Conservation (phyloP, 73 alveolate species). For the Symbiodinium natans region DNA sequence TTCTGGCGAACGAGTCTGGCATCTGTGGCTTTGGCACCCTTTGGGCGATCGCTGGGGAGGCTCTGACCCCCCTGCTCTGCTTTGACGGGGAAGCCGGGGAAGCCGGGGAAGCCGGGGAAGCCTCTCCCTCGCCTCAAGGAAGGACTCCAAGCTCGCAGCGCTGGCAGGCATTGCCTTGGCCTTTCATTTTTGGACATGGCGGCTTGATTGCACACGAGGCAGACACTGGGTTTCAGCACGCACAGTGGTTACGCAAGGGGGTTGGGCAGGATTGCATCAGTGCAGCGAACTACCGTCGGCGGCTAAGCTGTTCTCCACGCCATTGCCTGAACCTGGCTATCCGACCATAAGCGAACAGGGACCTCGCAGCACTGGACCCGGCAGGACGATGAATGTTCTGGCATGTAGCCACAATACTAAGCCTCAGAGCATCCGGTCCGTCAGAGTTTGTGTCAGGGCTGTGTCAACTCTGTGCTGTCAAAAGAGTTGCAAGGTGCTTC, state of each 20-base stretch:
- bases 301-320: too few relatives aligned
- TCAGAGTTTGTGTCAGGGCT: too few relatives aligned
- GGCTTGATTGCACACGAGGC: not conserved
- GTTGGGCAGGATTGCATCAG: not conserved
- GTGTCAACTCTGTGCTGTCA: too few relatives aligned
- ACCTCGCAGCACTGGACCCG: too few relatives aligned
- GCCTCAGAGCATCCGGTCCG: too few relatives aligned
- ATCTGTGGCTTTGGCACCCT: not conserved
- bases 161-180: constrained; percentile 6
- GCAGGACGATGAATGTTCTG: too few relatives aligned
- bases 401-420: too few relatives aligned
- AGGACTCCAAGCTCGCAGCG: not conserved
- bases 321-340: too few relatives aligned
- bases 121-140: not conserved
- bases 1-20: not conserved
- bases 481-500: not conserved
- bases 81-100: too few relatives aligned
- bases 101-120: too few relatives aligned
- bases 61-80: not conserved
- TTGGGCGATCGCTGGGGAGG: not conserved
- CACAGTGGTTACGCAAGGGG: not conserved
- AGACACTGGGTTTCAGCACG: not conserved
- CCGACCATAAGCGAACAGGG: too few relatives aligned
- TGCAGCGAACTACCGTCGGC: not conserved
- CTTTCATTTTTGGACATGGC: not conserved